These are phyloP conservation scores for Diversispora epigaea DNA, from an alignment of 192 early-diverging fungal genomes.

Conservation along the genomic window DNA sequence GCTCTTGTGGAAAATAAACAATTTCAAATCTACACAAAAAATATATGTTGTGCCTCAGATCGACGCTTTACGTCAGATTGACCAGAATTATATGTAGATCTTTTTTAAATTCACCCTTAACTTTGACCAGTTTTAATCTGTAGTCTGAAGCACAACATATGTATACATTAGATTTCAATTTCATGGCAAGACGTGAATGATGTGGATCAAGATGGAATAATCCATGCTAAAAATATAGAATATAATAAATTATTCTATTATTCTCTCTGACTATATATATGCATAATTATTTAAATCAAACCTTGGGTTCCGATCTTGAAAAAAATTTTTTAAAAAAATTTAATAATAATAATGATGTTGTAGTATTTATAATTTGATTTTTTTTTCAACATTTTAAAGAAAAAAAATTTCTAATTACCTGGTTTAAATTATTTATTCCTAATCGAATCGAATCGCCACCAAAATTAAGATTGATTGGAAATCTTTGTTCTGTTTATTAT, in stretches of 20 bases:
- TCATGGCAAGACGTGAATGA: conserved; percentile 68
- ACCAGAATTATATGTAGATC: too few species aligned
- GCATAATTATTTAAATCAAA: conserved; percentile 31
- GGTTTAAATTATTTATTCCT: conserved; percentile 88
- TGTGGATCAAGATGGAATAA: conserved; percentile 94
- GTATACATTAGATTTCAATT: conserved; percentile 42
- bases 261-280: conserved; percentile 3
- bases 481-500: conserved; percentile 38
- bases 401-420: conserved; percentile 60
- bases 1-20: conserved; percentile 47
- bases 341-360: too few species aligned
- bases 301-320: conserved; percentile 83
- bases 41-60: too few species aligned
- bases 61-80: too few species aligned
- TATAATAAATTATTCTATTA: background rate
- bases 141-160: background rate
- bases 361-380: too few species aligned
- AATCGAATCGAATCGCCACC: conserved; percentile 84
- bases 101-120: too few species aligned
- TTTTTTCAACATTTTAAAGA: too few species aligned
- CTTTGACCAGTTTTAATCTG: too few species aligned
- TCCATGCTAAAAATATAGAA: conserved; percentile 53
- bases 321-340: too few species aligned
- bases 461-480: conserved; percentile 80
- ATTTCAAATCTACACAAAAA: too few species aligned